These are phyloP conservation scores for Monosporascus ibericus DNA, from an alignment of 2,329 filamentous ascomycete genomes.

Conservation along the genomic window DNA sequence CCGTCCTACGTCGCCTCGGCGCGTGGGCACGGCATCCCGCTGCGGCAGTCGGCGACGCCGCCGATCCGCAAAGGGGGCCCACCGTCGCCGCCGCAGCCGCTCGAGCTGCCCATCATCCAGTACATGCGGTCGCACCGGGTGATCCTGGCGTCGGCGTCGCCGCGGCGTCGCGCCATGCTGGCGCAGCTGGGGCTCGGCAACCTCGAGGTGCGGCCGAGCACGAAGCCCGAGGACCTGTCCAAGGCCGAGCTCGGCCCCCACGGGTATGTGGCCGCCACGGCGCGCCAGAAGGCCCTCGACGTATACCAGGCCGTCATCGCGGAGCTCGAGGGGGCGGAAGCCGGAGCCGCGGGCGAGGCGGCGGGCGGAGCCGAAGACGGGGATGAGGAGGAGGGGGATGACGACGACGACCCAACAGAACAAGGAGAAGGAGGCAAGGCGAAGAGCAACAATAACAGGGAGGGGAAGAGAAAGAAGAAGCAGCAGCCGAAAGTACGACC, in stretches of 20 bases:
- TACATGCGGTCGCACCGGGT: slow-evolving; percentile 73
- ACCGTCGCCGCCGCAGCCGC: slow-evolving; percentile 49
- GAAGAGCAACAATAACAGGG: slow-evolving; percentile 20
- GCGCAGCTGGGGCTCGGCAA: slow-evolving; percentile 75
- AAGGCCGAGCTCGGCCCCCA: slow-evolving; percentile 69
- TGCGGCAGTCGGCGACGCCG: slow-evolving; percentile 9
- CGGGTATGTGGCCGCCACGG: slow-evolving; percentile 88
- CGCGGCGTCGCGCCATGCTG: slow-evolving; percentile 75
- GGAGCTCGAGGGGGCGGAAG: slow-evolving; percentile 22
- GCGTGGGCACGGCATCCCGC: slow-evolving; percentile 28
- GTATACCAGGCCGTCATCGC: slow-evolving; percentile 52
- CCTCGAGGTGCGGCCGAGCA: slow-evolving; percentile 79
- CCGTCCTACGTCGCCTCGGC: slow-evolving; percentile 39
- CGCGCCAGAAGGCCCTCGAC: slow-evolving; percentile 72
- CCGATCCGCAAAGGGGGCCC: slow-evolving; percentile 10
- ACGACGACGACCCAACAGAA: slow-evolving; percentile 21
- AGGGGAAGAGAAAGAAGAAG: neutral
- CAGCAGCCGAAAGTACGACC: neutral
- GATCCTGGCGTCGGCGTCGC: slow-evolving; percentile 86
- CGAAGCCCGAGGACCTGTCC: slow-evolving; percentile 76
- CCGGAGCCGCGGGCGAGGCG: no score
- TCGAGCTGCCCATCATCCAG: slow-evolving; percentile 74
- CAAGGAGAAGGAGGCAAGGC: neutral
- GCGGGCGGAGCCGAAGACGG: slow-evolving; percentile 20
- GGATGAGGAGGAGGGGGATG: slow-evolving; percentile 19